Evolutionary conservation across 2,329 filamentous ascomycete species (phyloP).

Genomic region (Aphanocladium album): DNA sequence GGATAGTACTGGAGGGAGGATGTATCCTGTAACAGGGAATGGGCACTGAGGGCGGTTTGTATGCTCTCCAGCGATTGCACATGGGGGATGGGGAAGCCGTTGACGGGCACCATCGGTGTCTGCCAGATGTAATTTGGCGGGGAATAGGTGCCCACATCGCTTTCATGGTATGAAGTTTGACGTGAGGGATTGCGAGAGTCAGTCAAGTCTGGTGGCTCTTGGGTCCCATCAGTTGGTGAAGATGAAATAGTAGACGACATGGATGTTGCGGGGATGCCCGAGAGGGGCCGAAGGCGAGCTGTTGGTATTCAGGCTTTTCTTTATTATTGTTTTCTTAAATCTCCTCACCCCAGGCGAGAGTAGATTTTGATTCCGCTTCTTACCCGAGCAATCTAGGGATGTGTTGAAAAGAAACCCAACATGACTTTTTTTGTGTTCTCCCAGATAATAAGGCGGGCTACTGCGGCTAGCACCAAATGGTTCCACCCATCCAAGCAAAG

Average conservation of each 20-base stretch:
- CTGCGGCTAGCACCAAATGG: neutral
- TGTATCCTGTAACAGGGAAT: neutral
- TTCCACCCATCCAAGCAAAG: neutral
- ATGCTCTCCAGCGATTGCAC: conserved; percentile 2
- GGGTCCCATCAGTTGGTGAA: neutral
- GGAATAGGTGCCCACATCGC: neutral
- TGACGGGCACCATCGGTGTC: neutral
- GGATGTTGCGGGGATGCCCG: neutral
- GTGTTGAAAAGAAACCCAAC: neutral
- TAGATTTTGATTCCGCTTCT: neutral
- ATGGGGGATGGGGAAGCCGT: neutral
- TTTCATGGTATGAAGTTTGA: conserved; percentile 6
- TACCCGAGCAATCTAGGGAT: neutral
- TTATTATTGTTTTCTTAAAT: too few species aligned
- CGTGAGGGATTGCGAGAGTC: conserved; percentile 6
- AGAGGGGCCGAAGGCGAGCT: neutral
- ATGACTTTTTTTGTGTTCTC: neutral
- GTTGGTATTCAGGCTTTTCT: neutral
- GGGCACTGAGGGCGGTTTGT: neutral
- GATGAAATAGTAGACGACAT: conserved; percentile 7
- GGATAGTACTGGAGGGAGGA: neutral
- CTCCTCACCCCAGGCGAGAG: neutral
- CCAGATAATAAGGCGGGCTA: conserved; percentile 7
- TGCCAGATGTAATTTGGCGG: neutral
- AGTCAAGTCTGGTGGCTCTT: neutral